A percentile compares a stretch with the other conserved stretches of the same genome.
phyloP scores from a whole-genome alignment of 768 basidiomycete genomes.

The Dictyophora rubrovolvata region DNA sequence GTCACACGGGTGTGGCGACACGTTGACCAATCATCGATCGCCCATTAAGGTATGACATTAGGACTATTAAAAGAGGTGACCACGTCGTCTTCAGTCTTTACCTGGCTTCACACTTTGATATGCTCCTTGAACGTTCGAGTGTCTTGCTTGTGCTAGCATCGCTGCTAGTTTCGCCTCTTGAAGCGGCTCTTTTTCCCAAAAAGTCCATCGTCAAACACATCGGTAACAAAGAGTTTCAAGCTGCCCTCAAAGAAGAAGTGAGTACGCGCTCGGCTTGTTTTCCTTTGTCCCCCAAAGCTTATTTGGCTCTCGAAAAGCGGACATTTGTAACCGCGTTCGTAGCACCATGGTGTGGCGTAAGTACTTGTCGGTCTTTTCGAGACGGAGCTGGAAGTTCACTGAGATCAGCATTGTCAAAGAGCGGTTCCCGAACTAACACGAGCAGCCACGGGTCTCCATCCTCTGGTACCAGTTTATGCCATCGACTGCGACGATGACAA shows the following conservation, averaged over 20 bases:
- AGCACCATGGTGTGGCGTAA: slow-evolving; percentile 89
- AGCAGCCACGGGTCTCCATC: slow-evolving; percentile 67
- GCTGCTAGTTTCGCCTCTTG: slow-evolving; percentile 33
- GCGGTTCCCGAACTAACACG: slow-evolving; percentile 81
- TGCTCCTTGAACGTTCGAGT: slow-evolving; percentile 5
- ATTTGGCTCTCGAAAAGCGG: slow-evolving; percentile 31
- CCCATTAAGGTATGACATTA: neutral
- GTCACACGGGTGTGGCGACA: slow-evolving; percentile 8
- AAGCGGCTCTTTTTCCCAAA: slow-evolving; percentile 41
- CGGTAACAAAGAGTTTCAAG: slow-evolving; percentile 58
- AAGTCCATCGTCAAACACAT: slow-evolving; percentile 64
- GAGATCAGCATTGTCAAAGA: slow-evolving; percentile 64
- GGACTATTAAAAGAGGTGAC: neutral
- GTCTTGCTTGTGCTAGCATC: slow-evolving; percentile 28
- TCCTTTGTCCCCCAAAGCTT: neutral
- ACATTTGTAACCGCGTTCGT: slow-evolving; percentile 82
- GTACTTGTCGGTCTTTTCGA: slow-evolving; percentile 19
- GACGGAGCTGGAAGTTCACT: slow-evolving; percentile 1
- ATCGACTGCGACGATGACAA: slow-evolving; percentile 82
- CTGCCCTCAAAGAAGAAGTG: slow-evolving; percentile 68
- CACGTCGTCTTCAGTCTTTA: neutral
- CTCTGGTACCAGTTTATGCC: slow-evolving; percentile 81
- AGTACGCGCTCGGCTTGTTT: slow-evolving; percentile 18
- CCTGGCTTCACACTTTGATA: neutral
- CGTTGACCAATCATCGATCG: neutral